These are phyloP conservation scores for Melanomma pulvis-pyrius DNA, from an alignment of 495 filamentous ascomycete genomes.

Conservation along the genomic window DNA sequence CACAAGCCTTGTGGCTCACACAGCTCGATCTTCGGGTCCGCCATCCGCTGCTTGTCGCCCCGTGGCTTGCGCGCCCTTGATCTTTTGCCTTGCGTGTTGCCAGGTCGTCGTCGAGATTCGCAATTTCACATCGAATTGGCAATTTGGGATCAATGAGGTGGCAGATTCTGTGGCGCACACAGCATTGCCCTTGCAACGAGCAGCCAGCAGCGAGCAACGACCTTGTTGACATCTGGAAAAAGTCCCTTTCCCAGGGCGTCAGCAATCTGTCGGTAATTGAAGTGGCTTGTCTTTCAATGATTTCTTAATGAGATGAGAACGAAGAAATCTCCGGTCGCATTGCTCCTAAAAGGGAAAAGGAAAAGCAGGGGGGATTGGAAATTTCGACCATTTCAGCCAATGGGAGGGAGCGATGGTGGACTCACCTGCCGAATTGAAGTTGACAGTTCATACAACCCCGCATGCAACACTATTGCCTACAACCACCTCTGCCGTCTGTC, in stretches of 20 bases:
- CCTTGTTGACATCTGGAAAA: neutral
- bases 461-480: neutral
- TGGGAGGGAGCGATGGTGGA: neutral
- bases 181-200: constrained; percentile 7
- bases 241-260: neutral
- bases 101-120: constrained; percentile 10
- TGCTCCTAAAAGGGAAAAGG: neutral
- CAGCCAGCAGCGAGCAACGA: neutral
- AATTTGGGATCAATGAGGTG: constrained; percentile 20
- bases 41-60: constrained; percentile 8
- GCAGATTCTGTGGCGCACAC: constrained; percentile 19
- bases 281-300: neutral
- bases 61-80: constrained; percentile 14
- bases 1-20: constrained; percentile 26
- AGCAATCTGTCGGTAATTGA: constrained; percentile 31
- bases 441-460: neutral
- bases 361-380: neutral
- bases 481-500: neutral
- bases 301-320: neutral
- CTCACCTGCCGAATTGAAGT: neutral
- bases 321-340: constrained; percentile 2
- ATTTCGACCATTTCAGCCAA: constrained; percentile 12
- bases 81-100: constrained; percentile 11
- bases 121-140: constrained; percentile 31
- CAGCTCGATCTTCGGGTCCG: constrained; percentile 15